Evolutionary conservation across 495 filamentous ascomycete genomes (phyloP).

Genomic region (Penicillium dipodomyicola): DNA sequence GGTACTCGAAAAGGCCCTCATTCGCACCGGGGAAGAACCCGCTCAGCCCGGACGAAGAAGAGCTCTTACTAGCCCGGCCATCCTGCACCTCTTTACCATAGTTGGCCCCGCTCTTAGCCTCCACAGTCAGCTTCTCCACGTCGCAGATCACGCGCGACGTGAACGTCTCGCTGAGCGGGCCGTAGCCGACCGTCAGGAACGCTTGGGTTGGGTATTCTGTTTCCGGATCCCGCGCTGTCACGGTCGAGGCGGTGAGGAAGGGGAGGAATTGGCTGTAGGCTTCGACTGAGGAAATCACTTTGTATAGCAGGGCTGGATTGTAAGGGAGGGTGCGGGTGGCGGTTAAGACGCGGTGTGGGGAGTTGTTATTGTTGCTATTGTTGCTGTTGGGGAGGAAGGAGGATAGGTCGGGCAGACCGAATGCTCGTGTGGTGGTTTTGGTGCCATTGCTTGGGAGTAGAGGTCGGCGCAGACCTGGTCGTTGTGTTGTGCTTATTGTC

Average conservation of each 20-base stretch:
- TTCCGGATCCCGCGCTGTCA: conserved; percentile 59
- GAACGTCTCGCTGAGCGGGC: conserved; percentile 76
- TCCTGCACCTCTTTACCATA: conserved; percentile 20
- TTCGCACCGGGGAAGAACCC: conserved; percentile 40
- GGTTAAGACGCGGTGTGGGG: conserved; percentile 53
- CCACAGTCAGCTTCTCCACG: conserved; percentile 56
- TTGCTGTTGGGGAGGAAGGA: conserved; percentile 34
- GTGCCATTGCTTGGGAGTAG: conserved; percentile 10
- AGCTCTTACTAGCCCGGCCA: background rate
- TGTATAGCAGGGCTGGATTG: conserved; percentile 65
- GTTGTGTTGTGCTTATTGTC: conserved; percentile 18
- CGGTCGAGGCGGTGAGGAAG: conserved; percentile 69
- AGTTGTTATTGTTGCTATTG: conserved; percentile 26
- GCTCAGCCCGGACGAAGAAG: conserved; percentile 15
- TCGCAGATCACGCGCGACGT: conserved; percentile 72
- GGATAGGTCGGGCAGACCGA: conserved; percentile 36
- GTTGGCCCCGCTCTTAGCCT: conserved; percentile 70
- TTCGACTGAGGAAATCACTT: conserved; percentile 77
- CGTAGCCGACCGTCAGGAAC: conserved; percentile 80
- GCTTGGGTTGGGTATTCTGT: conserved; percentile 67
- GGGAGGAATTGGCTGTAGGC: conserved; percentile 81
- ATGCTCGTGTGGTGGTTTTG: conserved; percentile 16
- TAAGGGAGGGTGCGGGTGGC: conserved; percentile 81
- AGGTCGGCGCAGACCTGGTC: conserved; percentile 7
- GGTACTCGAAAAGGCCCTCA: conserved; percentile 65